Conservation (phyloP, 1,284 basidiomycete genomes). For the Moesziomyces parantarcticus region DNA sequence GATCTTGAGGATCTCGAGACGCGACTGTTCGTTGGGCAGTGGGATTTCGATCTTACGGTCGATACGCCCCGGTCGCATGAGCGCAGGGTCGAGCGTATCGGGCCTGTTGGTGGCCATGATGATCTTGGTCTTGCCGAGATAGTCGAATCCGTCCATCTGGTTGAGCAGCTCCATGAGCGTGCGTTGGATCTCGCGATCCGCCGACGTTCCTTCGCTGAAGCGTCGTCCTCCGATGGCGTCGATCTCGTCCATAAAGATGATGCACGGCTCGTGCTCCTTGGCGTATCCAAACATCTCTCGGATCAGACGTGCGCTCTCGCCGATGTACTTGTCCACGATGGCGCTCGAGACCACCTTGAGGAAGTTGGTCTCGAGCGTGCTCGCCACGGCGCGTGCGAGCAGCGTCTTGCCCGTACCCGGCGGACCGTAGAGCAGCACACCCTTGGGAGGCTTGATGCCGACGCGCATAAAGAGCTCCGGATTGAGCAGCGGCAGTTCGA, state of each 20-base stretch:
- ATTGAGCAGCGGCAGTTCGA: slow-evolving; percentile 93
- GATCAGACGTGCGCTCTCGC: slow-evolving; percentile 95
- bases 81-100: slow-evolving; percentile 90
- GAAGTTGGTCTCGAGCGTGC: slow-evolving; percentile 95
- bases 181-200: slow-evolving; percentile 97
- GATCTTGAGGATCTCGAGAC: slow-evolving; percentile 95
- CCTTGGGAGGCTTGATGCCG: slow-evolving; percentile 94
- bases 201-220: slow-evolving; percentile 97
- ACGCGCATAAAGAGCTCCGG: slow-evolving; percentile 95
- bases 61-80: slow-evolving; percentile 92
- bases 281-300: slow-evolving; percentile 98
- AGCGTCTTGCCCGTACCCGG: slow-evolving; percentile 96
- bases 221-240: slow-evolving; percentile 73
- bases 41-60: slow-evolving; percentile 99
- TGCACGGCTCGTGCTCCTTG: slow-evolving; percentile 92
- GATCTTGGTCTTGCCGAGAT: slow-evolving; percentile 92
- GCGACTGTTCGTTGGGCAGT: slow-evolving; percentile 94
- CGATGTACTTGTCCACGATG: slow-evolving; percentile 99
- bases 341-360: slow-evolving; percentile 99
- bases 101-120: slow-evolving; percentile 78
- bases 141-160: slow-evolving; percentile 99
- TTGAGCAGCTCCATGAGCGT: slow-evolving; percentile 99
- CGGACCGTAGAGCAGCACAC: slow-evolving; percentile 90
- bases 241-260: slow-evolving; percentile 99
- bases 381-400: slow-evolving; percentile 93